phyloP scores from a whole-genome alignment of 179 eudicot genomes.

The Spergularia azorica region DNA sequence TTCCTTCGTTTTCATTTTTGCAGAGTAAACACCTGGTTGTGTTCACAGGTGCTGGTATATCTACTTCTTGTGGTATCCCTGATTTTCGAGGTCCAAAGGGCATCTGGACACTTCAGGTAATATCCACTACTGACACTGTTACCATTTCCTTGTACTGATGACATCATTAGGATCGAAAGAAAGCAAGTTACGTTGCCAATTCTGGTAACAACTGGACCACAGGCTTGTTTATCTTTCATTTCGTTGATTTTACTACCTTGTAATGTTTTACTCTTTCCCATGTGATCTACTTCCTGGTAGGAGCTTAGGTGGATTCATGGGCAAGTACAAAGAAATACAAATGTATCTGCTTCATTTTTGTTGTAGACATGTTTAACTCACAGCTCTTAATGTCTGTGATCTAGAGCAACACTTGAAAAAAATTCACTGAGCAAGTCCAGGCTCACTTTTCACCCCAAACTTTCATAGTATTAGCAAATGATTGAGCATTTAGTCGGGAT shows the following conservation, averaged over 20 bases:
- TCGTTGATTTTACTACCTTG: not conserved
- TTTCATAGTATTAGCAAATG: too few relatives aligned
- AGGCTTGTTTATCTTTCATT: not conserved
- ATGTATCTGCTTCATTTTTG: not conserved
- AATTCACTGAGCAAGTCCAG: too few relatives aligned
- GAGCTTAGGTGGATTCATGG: not conserved
- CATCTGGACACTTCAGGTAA: conserved; percentile 98
- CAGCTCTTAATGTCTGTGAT: not conserved
- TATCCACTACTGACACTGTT: not conserved
- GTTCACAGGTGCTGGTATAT: conserved; percentile 98
- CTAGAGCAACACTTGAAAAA: not conserved
- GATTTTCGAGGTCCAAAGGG: conserved; percentile 99
- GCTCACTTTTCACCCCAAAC: not conserved
- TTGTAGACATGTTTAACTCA: not conserved
- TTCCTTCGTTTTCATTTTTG: conserved; percentile 27
- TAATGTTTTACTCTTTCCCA: not conserved
- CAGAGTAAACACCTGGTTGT: conserved; percentile 98
- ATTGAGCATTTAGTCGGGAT: too few relatives aligned
- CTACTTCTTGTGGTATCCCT: conserved; percentile 98
- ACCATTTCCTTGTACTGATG: conserved; percentile 2
- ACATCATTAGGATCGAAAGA: conserved; percentile 4
- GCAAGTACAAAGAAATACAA: not conserved
- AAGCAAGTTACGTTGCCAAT: not conserved
- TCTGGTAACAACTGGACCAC: not conserved
- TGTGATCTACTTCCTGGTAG: not conserved